Evolutionary conservation across 2,329 filamentous ascomycete genomes (phyloP), one percentile per base, ranked within the genome.

Genomic region (Fusarium sublunatum): DNA sequence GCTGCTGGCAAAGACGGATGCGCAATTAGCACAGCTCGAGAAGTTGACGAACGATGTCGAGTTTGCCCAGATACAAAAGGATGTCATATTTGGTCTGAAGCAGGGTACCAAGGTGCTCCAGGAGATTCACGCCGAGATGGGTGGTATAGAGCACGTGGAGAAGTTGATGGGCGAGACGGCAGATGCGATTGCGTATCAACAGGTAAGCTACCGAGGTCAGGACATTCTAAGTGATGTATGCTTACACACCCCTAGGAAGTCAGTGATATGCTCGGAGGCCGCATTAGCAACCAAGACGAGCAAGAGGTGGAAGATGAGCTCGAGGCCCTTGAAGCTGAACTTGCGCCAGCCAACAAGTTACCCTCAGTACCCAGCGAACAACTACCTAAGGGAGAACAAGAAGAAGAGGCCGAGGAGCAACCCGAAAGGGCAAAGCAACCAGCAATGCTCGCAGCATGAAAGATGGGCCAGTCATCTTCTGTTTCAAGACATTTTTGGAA

Each of bases 221-320:
- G 50, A 44, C 26, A 2, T 7, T 8, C 4, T 25, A 15, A 24
- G 5, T 26, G 2, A 11, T 19, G 0, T 13, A 12, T 61, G 29
- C 68, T 70, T 11, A 70, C 55, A 8, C 8, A 24, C 29, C 35
- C 29, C 25, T 71, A 96, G 91, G 94, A 99, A 81, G 86, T 99
- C 69, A 95, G 90, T 78, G 92, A 96, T 45, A 91, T 97, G 85
- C 86, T 99, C 3, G 91, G 89, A 31, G 91, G 91, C 11, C 88
- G 89, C 69, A 93, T 99, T 81, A 92, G 93, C 12, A 95, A 93
- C 72, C 91, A 96, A 71, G 95, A 99, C 77, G 95, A 99, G 76
- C 94, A 98, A 73, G 95, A 97, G 72, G 95, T 99, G 31, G 95
- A 99, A 75, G 93, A 97, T 72, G 95, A 99, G 79, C 82, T 99